These are phyloP conservation scores for Gliomastix tumulicola DNA, from an alignment of 2,329 filamentous ascomycete genomes.

Conservation along the genomic window DNA sequence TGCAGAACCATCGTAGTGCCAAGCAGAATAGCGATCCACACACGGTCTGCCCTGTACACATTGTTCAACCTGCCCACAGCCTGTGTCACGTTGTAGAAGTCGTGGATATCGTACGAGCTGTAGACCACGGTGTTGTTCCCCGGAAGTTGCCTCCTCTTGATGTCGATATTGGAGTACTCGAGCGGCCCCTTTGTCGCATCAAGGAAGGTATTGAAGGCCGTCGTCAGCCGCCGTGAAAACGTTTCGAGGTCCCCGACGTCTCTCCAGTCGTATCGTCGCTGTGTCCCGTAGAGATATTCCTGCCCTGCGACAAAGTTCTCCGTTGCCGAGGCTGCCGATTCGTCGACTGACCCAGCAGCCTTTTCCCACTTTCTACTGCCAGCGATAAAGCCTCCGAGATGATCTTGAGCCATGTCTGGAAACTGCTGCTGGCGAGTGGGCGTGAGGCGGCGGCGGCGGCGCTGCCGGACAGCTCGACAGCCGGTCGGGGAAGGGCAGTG, in stretches of 20 bases:
- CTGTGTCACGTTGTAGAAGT: no score
- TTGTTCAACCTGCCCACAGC: no score
- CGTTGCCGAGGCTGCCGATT: neutral
- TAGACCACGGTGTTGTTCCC: no score
- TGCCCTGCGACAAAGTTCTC: neutral
- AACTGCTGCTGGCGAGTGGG: neutral
- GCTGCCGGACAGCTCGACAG: neutral
- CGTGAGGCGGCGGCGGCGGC: neutral
- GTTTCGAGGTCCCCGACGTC: neutral
- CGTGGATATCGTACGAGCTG: no score
- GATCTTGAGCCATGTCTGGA: no score
- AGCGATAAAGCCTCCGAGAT: no score
- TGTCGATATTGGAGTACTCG: neutral
- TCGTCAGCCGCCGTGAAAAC: neutral
- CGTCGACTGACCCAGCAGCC: neutral
- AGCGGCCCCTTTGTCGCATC: neutral
- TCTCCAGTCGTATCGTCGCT: neutral
- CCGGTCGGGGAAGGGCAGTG: neutral
- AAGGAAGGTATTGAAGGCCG: neutral
- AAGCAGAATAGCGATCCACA: neutral
- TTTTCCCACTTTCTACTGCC: neutral
- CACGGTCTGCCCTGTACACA: neutral
- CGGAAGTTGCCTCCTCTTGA: no score
- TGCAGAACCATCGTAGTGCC: neutral
- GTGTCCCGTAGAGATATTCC: neutral